Evolutionary conservation across 2,329 filamentous ascomycete genomes (phyloP).

Genomic region (Harringtonia aguacate): DNA sequence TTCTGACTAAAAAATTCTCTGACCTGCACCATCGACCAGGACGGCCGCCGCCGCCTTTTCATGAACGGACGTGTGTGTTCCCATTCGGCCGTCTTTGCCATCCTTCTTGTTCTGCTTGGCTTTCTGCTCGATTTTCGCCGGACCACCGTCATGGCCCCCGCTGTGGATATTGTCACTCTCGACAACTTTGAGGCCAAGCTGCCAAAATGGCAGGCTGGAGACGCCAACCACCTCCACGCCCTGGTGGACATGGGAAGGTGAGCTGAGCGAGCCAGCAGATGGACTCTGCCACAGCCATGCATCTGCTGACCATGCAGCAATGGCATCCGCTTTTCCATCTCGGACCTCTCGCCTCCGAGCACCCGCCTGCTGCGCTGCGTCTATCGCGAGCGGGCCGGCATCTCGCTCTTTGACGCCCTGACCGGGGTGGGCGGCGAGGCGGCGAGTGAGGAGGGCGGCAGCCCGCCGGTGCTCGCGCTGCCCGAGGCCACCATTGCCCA

Average conservation of each 20-base stretch:
- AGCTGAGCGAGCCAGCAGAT: too few species aligned
- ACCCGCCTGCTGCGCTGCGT: conserved; percentile 66
- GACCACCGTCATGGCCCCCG: conserved; percentile 16
- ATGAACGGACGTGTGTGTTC: too few species aligned
- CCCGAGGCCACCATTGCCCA: conserved; percentile 45
- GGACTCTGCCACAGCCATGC: too few species aligned
- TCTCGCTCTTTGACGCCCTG: conserved; percentile 79
- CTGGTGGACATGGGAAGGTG: conserved; percentile 52
- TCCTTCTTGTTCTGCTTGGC: background rate
- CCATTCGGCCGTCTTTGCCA: too few species aligned
- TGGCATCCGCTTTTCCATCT: conserved; percentile 86
- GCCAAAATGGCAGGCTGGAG: conserved; percentile 34
- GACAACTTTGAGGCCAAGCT: conserved; percentile 38
- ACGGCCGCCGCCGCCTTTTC: too few species aligned
- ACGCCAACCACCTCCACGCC: conserved; percentile 40
- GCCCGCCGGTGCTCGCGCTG: conserved; percentile 26
- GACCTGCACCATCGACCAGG: too few species aligned
- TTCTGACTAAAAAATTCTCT: too few species aligned
- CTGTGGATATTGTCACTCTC: conserved; percentile 36
- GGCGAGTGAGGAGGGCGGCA: background rate
- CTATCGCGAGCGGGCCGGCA: conserved; percentile 66
- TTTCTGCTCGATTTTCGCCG: too few species aligned
- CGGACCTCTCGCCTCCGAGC: conserved; percentile 60
- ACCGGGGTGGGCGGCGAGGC: conserved; percentile 23
- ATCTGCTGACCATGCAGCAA: conserved; percentile 45